A percentile compares a stretch with the other conserved stretches of the same genome.
phyloP scores from a whole-genome alignment of 192 early-diverging fungal species.

The Phlyctochytrium bullatum region DNA sequence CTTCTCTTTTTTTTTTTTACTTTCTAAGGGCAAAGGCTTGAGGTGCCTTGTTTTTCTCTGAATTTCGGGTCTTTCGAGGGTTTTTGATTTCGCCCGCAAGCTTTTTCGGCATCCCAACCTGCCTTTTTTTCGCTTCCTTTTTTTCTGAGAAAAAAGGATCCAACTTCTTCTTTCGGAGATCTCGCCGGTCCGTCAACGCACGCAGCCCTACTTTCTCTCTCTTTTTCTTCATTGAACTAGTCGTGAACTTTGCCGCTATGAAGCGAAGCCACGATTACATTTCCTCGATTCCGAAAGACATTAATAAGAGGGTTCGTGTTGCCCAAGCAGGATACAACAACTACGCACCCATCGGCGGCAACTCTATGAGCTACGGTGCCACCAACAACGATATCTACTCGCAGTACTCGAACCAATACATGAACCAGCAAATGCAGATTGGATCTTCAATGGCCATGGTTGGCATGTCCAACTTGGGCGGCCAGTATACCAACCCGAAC shows the following conservation, averaged over 20 bases:
- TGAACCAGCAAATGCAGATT: not conserved
- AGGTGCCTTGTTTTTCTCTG: not conserved
- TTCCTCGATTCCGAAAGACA: not conserved
- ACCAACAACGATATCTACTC: not conserved
- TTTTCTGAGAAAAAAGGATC: too few relatives aligned
- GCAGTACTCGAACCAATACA: not conserved
- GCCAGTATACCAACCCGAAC: not conserved
- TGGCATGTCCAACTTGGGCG: not conserved
- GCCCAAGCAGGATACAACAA: not conserved
- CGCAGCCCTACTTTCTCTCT: too few relatives aligned
- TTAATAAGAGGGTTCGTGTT: constrained; percentile 1
- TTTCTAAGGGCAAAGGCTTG: not conserved
- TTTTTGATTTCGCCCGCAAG: not conserved
- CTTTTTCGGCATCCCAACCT: not conserved
- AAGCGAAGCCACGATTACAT: not conserved
- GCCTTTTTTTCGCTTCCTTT: not conserved
- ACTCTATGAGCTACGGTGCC: constrained; percentile 2
- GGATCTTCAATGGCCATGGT: constrained; percentile 2
- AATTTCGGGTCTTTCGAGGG: not conserved
- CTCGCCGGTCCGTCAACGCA: too few relatives aligned
- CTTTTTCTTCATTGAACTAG: too few relatives aligned
- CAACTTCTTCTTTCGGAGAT: too few relatives aligned
- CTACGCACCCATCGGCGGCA: not conserved
- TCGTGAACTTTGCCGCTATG: not conserved
- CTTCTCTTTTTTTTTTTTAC: not conserved